Evolutionary conservation across 2,329 filamentous ascomycete species (phyloP), one percentile per base, ranked within the genome.

Genomic region (Fusarium zealandicum): DNA sequence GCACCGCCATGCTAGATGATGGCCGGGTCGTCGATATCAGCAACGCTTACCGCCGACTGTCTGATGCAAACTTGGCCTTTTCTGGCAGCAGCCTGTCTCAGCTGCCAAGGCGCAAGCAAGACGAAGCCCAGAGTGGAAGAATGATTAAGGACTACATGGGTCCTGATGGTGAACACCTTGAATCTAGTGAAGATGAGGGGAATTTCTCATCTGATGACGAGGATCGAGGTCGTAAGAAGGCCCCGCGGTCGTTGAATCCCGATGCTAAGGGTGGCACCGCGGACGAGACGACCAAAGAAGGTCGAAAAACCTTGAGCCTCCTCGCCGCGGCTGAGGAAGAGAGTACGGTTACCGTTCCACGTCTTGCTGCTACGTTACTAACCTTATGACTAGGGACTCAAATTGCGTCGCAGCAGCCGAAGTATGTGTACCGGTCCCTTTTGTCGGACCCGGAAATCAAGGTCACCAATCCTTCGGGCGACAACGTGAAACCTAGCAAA

Each of bases 311-410:
- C 1, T 76, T 80, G 69, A 91, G 87, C 66, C 72, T 92, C 50
- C 75, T 93, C 46, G 89, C 88, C 32, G 89, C 89, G 6, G 87
- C 88, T 1, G 88, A 93, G 69, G 88, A 92, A 79, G 90, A 93
- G 70, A 83, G 91, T 90, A 80, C 69, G 89, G 81, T 27, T 13
- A 10, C 10, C 18, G 4, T 16, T 3, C 20, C 17, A 10, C 22
- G 14, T n/a, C 31, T 40, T 25, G 37, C 17, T 31, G 8, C 13
- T 35, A 9, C 28, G 9, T 6, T 28, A 22, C 55, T 63, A 48
- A 59, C 45, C 7, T 46, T 13, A 8, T 17, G 17, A 32, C 17
- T 55, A 85, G 82, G 82, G 20, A 79, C 82, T 61, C 72, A 81
- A 65, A 77, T 88, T 61, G 74, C 81, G 17, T 75, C 80, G 4